phyloP scores from a whole-genome alignment of 176 grass and related monocot species.

The Thalia dealbata region DNA sequence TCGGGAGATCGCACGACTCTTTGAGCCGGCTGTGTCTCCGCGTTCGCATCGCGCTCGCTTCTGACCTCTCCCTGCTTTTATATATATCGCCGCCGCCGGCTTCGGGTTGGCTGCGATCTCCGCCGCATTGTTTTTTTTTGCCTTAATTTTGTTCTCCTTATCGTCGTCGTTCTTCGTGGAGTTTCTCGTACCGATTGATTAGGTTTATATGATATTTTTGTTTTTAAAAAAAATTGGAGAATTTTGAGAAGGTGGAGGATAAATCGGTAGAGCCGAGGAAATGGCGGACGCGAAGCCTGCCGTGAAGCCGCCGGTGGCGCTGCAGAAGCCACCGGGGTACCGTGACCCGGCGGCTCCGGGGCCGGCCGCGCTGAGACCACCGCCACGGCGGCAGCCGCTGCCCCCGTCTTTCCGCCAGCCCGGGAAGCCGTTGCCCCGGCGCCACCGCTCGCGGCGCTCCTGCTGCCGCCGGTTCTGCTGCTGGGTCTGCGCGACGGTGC shows the following conservation, averaged over 20 bases:
- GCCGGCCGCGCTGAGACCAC: neutral
- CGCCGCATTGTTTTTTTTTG: too few species aligned
- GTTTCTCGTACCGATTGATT: neutral
- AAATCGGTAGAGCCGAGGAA: neutral
- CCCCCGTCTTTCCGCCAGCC: slow-evolving; percentile 14
- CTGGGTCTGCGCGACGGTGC: slow-evolving; percentile 22
- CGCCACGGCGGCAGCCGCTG: slow-evolving; percentile 13
- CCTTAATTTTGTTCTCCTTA: too few species aligned
- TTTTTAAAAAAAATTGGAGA: neutral
- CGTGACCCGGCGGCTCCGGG: neutral
- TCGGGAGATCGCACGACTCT: neutral
- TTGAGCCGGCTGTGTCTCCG: neutral
- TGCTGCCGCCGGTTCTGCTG: slow-evolving; percentile 49
- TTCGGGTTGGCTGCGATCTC: too few species aligned
- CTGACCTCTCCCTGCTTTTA: too few species aligned
- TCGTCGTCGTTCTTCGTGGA: too few species aligned
- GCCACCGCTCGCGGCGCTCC: slow-evolving; percentile 22
- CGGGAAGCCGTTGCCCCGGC: slow-evolving; percentile 2
- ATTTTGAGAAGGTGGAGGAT: neutral
- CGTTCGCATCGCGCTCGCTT: neutral
- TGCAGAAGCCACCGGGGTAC: slow-evolving; percentile 22
- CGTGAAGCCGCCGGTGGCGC: slow-evolving; percentile 6
- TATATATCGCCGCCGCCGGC: too few species aligned
- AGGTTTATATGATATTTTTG: neutral
- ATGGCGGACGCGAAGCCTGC: slow-evolving; percentile 20